Evolutionary conservation across 208 protist genomes (phyloP), one percentile per base, ranked within the genome.

Genomic region (Herpetomonas tarakana): DNA sequence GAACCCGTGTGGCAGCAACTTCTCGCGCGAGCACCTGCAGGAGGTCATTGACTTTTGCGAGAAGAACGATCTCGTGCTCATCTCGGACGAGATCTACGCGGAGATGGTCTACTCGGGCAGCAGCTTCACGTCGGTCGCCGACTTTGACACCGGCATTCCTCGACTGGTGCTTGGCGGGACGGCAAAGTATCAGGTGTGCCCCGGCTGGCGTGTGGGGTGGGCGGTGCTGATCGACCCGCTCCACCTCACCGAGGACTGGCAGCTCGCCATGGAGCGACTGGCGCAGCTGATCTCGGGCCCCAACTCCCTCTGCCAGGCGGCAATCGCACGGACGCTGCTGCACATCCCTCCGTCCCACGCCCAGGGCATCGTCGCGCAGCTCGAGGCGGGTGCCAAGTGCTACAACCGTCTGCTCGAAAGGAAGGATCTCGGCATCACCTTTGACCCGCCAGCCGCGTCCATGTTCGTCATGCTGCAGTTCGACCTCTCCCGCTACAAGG

Each of bases 81-180:
- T 98, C 46, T 64, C 88, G 7, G 96, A 98, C 53, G 96, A 98
- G 67, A 97, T 98, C 51, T 98, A 98, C 86, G 89, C 82, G 3
- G 88, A 92, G 39, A 92, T 98, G 76, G 86, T 94, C 25, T 97
- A 97, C 66, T 58, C 80, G 7, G 78, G 81, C 24, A 75, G 73
- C 14, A 41, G 52, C 30, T 98, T 97, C 65, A 68, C 69, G 53
- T 90, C 87, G 44, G 69, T 97, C 26, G 89, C 89, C 39, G 69
- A 78, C 49, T 78, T 98, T 29, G 91, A 94, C 21, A 71, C 79
- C 27, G 70, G 62, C 30, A 83, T 98, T 4, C 94, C 94, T 25
- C 61, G 89, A 0, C 49, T 98, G 26, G 67, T 93, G 21, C 58
- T 97, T 44, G 85, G 91, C 65, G 95, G 96, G 28, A 70, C 97